Percentiles rank a stretch among this genome's conserved stretches.
Evolutionary conservation across 352 stramenopile genomes (phyloP).

Genomic region (Phytophthora constricta): DNA sequence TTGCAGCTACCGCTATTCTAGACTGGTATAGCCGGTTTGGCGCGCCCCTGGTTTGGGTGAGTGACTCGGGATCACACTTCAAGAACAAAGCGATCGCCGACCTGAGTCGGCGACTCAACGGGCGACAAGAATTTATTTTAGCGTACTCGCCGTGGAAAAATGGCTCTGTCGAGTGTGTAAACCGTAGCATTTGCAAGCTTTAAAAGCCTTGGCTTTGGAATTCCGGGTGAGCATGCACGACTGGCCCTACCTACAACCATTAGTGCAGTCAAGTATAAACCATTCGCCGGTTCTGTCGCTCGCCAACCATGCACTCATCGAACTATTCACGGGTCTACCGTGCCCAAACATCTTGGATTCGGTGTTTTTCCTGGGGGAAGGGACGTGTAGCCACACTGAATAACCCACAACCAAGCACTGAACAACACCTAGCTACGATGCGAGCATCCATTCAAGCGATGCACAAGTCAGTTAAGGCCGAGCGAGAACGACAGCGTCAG

Average conservation of each 20-base stretch:
- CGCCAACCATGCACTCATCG: constrained; percentile 2
- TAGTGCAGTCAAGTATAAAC: constrained; percentile 5
- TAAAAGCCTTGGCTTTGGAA: constrained; percentile 7
- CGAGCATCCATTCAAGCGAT: constrained; percentile 2
- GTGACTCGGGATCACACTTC: constrained; percentile 1
- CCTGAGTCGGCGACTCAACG: not conserved
- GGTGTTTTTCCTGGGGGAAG: constrained; percentile 10
- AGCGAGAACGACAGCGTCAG: constrained; percentile 1
- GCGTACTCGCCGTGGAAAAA: constrained; percentile 3
- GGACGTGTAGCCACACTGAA: not conserved
- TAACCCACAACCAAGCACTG: not conserved
- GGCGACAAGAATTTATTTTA: constrained; percentile 5
- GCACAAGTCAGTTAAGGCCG: constrained; percentile 18
- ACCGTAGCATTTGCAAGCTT: constrained; percentile 5
- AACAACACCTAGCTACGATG: not conserved
- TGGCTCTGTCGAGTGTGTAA: constrained; percentile 3
- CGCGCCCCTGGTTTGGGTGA: not conserved
- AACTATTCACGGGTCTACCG: constrained; percentile 11
- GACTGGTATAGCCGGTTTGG: constrained; percentile 7
- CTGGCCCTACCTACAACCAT: constrained; percentile 4
- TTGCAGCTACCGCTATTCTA: constrained; percentile 2
- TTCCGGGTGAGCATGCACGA: constrained; percentile 6
- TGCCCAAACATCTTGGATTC: constrained; percentile 4
- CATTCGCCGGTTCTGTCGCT: constrained; percentile 7
- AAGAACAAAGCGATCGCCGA: constrained; percentile 5